phyloP scores from a whole-genome alignment of 495 filamentous ascomycete genomes.

The Evansstolkia leycettana region DNA sequence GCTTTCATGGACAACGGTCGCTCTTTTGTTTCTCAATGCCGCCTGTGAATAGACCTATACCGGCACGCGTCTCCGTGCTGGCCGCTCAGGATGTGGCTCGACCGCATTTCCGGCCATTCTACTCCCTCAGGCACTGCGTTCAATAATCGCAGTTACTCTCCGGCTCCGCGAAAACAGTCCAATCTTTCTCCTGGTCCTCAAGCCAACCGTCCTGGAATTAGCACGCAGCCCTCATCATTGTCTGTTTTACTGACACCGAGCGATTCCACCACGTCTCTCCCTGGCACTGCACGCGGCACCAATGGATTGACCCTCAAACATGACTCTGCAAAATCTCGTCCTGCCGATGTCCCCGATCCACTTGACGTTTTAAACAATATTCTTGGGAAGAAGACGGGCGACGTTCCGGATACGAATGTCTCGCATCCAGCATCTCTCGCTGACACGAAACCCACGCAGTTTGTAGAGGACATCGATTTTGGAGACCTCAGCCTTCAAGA shows the following conservation, averaged over 20 bases:
- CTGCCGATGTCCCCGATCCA: constrained; percentile 52
- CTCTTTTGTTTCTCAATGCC: constrained; percentile 1
- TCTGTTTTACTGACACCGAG: constrained; percentile 52
- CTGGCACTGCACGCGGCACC: constrained; percentile 43
- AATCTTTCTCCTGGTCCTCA: constrained; percentile 25
- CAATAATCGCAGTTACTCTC: constrained; percentile 56
- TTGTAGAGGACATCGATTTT: constrained; percentile 66
- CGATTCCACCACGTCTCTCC: constrained; percentile 63
- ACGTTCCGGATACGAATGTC: constrained; percentile 5
- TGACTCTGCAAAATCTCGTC: constrained; percentile 31
- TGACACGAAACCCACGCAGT: constrained; percentile 25
- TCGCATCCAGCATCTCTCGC: background rate
- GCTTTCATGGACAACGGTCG: background rate
- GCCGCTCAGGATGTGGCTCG: constrained; percentile 61
- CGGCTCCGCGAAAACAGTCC: constrained; percentile 51
- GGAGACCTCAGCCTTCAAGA: constrained; percentile 60
- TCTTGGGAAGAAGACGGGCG: constrained; percentile 40
- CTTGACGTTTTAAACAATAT: constrained; percentile 60
- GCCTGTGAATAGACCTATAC: constrained; percentile 4
- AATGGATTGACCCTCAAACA: constrained; percentile 59
- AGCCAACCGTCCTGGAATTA: constrained; percentile 44
- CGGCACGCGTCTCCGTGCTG: constrained; percentile 6
- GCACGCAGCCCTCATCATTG: constrained; percentile 51
- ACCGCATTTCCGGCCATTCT: constrained; percentile 68
- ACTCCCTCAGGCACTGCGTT: constrained; percentile 48